These are phyloP conservation scores for Carex parvula DNA, from an alignment of 176 grass and related monocot genomes.

Conservation along the genomic window DNA sequence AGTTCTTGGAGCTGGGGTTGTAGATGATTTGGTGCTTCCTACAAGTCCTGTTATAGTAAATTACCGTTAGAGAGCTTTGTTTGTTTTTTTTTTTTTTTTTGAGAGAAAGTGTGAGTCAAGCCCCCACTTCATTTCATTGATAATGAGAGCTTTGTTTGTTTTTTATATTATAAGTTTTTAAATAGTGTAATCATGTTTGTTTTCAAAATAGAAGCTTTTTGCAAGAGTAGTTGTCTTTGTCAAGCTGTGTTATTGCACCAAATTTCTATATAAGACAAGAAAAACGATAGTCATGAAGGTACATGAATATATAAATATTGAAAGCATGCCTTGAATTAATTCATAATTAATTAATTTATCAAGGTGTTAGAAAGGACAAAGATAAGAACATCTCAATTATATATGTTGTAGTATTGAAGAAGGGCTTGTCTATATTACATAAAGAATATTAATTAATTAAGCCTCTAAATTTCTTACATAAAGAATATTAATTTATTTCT, in stretches of 20 bases:
- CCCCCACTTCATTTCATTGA: too few species aligned
- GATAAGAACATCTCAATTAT: not conserved
- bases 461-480: not conserved
- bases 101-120: too few species aligned
- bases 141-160: too few species aligned
- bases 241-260: not conserved
- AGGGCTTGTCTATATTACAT: not conserved
- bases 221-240: not conserved
- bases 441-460: too few species aligned
- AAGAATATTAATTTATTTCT: too few species aligned
- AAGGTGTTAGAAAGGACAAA: not conserved
- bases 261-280: not conserved
- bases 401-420: not conserved
- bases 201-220: not conserved
- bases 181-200: not conserved
- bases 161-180: not conserved
- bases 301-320: not conserved
- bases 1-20: not conserved
- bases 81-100: too few species aligned
- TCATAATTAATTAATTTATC: not conserved
- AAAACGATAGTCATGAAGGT: not conserved
- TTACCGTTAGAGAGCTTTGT: not conserved
- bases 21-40: conserved; percentile 18
- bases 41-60: conserved; percentile 13
- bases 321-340: not conserved